phyloP scores from a whole-genome alignment of 2,329 filamentous ascomycete genomes.

The Spiromastix sp. region DNA sequence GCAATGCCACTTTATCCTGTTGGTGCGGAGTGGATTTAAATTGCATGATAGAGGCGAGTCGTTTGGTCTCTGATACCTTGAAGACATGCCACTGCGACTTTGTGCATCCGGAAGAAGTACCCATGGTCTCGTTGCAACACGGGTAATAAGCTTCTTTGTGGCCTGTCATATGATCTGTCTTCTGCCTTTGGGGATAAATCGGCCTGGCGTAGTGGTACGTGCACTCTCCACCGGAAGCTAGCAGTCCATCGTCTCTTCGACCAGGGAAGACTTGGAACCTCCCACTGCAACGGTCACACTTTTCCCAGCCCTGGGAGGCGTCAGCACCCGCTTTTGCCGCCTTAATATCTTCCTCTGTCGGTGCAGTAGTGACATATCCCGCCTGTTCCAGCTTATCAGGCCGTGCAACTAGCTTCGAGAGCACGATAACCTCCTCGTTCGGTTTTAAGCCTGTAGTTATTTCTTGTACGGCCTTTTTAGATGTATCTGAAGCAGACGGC shows the following conservation, averaged over 20 bases:
- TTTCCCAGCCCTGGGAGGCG: slow-evolving; percentile 66
- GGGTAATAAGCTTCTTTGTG: slow-evolving; percentile 54
- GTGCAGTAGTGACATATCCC: slow-evolving; percentile 58
- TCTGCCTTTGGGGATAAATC: slow-evolving; percentile 45
- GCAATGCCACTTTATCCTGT: slow-evolving; percentile 17
- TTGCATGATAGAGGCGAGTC: slow-evolving; percentile 67
- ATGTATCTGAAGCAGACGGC: neutral
- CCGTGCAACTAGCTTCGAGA: slow-evolving; percentile 24
- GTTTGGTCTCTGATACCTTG: slow-evolving; percentile 65
- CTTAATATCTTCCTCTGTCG: slow-evolving; percentile 55
- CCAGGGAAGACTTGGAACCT: slow-evolving; percentile 91
- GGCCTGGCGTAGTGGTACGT: slow-evolving; percentile 69
- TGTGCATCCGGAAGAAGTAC: slow-evolving; percentile 65
- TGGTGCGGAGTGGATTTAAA: slow-evolving; percentile 62
- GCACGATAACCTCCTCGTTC: slow-evolving; percentile 54
- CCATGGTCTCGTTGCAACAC: slow-evolving; percentile 69
- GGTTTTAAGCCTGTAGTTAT: slow-evolving; percentile 58
- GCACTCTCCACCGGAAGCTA: slow-evolving; percentile 68
- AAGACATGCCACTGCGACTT: slow-evolving; percentile 69
- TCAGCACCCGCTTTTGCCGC: slow-evolving; percentile 55
- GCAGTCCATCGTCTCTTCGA: slow-evolving; percentile 62
- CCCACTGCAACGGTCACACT: slow-evolving; percentile 74
- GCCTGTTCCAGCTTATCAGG: slow-evolving; percentile 21
- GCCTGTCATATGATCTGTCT: slow-evolving; percentile 45
- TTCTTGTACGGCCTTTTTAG: slow-evolving; percentile 22